Evolutionary conservation across 2,329 filamentous ascomycete species (phyloP).

Genomic region (Aciculosporium take): DNA sequence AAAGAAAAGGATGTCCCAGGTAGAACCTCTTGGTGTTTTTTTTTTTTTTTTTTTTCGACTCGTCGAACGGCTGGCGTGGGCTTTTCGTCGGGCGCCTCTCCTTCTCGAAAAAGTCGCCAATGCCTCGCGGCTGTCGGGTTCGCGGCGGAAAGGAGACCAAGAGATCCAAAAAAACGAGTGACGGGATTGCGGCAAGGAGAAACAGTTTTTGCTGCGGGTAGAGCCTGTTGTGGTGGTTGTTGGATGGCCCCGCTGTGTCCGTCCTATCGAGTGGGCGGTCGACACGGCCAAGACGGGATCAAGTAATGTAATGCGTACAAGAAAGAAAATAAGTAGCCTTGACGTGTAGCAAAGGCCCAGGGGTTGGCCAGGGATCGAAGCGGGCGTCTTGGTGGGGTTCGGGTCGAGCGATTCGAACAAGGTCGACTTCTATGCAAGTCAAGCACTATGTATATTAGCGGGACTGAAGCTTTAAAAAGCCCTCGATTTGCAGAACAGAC

Average conservation of each 20-base stretch:
- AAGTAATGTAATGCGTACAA: background rate
- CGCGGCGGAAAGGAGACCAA: background rate
- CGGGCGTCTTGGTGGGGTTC: background rate
- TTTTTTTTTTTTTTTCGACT: background rate
- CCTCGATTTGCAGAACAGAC: no score
- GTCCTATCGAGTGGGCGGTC: conserved; percentile 2
- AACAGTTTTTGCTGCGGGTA: background rate
- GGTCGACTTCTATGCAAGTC: background rate
- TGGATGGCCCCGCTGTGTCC: conserved; percentile 5
- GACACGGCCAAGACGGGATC: conserved; percentile 1
- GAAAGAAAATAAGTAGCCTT: background rate
- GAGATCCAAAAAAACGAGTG: background rate
- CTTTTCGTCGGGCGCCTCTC: background rate
- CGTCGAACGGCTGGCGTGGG: background rate
- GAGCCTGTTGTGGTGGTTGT: conserved; percentile 1
- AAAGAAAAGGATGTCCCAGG: background rate
- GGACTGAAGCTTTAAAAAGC: no score
- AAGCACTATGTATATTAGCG: no score
- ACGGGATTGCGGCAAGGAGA: background rate
- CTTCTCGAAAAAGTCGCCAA: background rate
- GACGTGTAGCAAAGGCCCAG: background rate
- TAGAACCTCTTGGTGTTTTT: background rate
- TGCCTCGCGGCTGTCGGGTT: background rate
- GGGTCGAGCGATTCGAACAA: background rate
- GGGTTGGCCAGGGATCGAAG: background rate